Evolutionary conservation across 2,329 filamentous ascomycete genomes (phyloP), one percentile per base, ranked within the genome.

Genomic region (Clarireedia hainanense): DNA sequence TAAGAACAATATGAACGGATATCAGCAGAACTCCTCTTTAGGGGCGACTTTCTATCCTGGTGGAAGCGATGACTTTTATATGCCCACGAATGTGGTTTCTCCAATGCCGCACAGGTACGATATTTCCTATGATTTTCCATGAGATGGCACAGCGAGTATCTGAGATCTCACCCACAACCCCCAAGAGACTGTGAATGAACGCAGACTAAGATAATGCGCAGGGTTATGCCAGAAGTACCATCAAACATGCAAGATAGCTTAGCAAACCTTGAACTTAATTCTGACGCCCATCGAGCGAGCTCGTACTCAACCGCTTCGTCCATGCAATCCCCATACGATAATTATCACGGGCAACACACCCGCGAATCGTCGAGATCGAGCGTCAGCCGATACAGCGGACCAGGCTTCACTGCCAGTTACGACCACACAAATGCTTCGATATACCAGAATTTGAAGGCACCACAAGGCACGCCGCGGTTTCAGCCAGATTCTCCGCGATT

Each of bases 191-290:
- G 10, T 15, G 15, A 12, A 55, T 27, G 23, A 48, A 23, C 7
- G 48, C 17, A 5, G 43, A 39, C 57, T 60, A 53, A 60, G 47
- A 27, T n/a, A 10, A 50, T 45, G 6, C n/a, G 45, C 46, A 95
- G 90, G 76, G 84, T 95, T 68, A 96, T 92, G 84, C 89, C 90
- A 70, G 91, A 96, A 78, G 91, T 96, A 63, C 90, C 92, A 64
- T 88, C 92, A 73, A 92, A 96, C 74, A 96, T 99, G 83, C 91
- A 96, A 75, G 86, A 95, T 68, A 92, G 89, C 73, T 81, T 99
- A 63, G 88, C 92, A 67, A 86, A 91, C 71, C 83, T 99, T 75
- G 91, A 96, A 77, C 79, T 91, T 58, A 85, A 91, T 76, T 86
- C 87, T 59, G 65, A 57, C 60, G 64, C 56, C 50, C 56, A 63